Evolutionary conservation across 306 rosid genomes (phyloP), one percentile per base, ranked within the genome.

Genomic region (Betula pendula): DNA sequence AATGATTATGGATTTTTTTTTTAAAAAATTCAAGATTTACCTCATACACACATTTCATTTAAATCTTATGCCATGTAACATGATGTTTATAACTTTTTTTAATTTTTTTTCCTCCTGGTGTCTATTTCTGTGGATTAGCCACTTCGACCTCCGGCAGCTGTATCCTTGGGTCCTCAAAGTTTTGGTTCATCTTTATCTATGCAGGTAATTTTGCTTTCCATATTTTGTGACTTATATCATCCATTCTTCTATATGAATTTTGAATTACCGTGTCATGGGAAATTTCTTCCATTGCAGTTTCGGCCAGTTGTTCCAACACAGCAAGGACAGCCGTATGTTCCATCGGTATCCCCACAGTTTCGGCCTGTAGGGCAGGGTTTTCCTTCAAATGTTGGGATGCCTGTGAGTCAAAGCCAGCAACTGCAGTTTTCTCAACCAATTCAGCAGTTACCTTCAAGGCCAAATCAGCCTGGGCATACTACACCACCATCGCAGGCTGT

Each of bases 361-460:
- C 95, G 88, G 77, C 91, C 78, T 47, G 83, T 81, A 58, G 96
- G 96, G 59, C 96, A 89, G 84, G 87, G 88, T 65, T 86, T 83
- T 66, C 84, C 93, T 50, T 83, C 92, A 70, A 86, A 92, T 83
- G 77, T 74, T 38, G 96, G 93, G 81, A 86, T 88, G 89, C 85
- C 93, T 68, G 76, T 77, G 79, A 81, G 70, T 79, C 98, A 89
- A 79, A 79, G 88, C 80, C 97, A 89, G 85, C 96, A 86, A 33
- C 75, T 85, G 80, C 97, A 90, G 75, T 95, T 80, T 85, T 86
- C 96, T 74, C 98, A 94, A 85, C 87, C 88, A 52, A 85, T 90
- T 96, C 97, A 86, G 81, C 97, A 90, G 81, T 85, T 90, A 76
- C 75, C 87, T 75, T 84, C 84, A 65, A 89, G 97, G 80, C 99